These are phyloP conservation scores for Rhododendron henanense DNA, from an alignment of 148 eudicot species.

Conservation along the genomic window DNA sequence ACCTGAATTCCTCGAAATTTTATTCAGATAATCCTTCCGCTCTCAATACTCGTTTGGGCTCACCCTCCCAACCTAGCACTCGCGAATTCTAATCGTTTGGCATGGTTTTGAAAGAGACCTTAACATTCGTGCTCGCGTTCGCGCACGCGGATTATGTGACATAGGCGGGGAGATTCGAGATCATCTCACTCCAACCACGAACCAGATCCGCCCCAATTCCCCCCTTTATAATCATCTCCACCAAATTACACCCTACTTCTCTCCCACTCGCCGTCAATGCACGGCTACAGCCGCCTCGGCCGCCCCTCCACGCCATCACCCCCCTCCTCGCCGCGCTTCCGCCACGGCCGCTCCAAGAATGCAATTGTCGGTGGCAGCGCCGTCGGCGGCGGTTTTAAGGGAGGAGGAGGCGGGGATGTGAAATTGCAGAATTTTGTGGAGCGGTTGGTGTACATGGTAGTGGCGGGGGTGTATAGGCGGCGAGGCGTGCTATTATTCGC, in stretches of 20 bases:
- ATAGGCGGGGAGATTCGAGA: neutral
- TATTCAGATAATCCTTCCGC: too few species aligned
- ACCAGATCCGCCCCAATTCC: neutral
- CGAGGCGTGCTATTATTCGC: constrained; percentile 76
- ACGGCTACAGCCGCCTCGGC: constrained; percentile 60
- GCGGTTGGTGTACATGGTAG: constrained; percentile 52
- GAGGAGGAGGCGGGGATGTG: constrained; percentile 27
- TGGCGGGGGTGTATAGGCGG: constrained; percentile 63
- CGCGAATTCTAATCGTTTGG: too few species aligned
- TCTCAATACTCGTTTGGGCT: too few species aligned
- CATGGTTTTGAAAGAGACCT: too few species aligned
- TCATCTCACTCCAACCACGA: neutral
- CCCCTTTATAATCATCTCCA: neutral
- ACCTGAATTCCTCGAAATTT: too few species aligned
- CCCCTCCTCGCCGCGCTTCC: neutral
- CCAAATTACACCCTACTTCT: neutral
- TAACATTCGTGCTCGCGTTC: too few species aligned
- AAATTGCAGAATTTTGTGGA: constrained; percentile 59
- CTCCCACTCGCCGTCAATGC: constrained; percentile 28
- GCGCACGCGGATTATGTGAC: too few species aligned
- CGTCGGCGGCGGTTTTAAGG: constrained; percentile 10
- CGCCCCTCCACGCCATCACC: constrained; percentile 14
- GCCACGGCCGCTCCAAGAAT: constrained; percentile 36
- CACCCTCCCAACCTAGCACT: too few species aligned
- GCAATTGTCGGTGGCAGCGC: constrained; percentile 12